Conservation (phyloP, 768 basidiomycete species). For the Calocybe gangraenosa region DNA sequence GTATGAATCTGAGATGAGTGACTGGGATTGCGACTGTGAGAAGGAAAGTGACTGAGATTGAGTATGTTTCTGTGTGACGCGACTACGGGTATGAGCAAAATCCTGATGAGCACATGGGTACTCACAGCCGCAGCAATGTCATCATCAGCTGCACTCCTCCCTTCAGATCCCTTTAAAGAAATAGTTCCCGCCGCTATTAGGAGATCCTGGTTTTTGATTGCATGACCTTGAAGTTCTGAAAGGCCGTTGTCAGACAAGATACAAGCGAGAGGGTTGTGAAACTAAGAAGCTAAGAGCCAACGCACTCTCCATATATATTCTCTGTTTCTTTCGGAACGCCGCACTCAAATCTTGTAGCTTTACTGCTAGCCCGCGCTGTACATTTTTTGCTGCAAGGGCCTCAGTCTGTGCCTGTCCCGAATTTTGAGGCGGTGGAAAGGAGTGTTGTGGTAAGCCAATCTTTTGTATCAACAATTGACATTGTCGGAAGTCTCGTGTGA, state of each 20-base stretch:
- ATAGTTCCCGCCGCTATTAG: constrained; percentile 84
- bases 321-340: constrained; percentile 94
- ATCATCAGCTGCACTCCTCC: constrained; percentile 82
- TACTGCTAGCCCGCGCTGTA: constrained; percentile 93
- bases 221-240: constrained; percentile 87
- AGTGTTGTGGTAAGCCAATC: constrained; percentile 58
- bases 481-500: constrained; percentile 80
- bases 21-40: constrained; percentile 33
- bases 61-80: constrained; percentile 23
- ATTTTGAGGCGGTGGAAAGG: constrained; percentile 55
- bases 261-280: constrained; percentile 1
- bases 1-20: constrained; percentile 33
- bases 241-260: background rate
- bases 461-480: constrained; percentile 69
- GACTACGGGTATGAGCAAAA: too few species aligned
- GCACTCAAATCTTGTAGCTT: constrained; percentile 92
- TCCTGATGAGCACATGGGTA: too few species aligned
- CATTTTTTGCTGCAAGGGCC: constrained; percentile 79
- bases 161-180: constrained; percentile 76
- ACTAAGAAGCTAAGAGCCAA: constrained; percentile 17
- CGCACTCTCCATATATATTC: constrained; percentile 97
- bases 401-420: constrained; percentile 41
- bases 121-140: constrained; percentile 84
- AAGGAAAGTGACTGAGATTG: constrained; percentile 32
- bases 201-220: constrained; percentile 95